A percentile compares a stretch with the other conserved stretches of the same genome.
Conservation (phyloP, 805 yeast species). For the Ogataea siamensis region DNA sequence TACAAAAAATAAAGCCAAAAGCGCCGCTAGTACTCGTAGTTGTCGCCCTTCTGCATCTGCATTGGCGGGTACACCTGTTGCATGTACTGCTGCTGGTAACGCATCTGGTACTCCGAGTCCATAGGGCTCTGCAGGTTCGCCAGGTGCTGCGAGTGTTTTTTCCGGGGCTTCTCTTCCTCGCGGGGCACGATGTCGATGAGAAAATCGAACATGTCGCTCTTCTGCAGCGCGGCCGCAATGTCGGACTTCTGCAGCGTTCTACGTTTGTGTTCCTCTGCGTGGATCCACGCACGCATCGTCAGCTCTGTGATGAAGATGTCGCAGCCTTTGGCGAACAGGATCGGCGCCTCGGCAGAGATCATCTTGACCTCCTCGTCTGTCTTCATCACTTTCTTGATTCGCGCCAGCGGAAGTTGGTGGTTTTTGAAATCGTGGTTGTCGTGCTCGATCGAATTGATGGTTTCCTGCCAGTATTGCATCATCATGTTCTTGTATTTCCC, state of each 20-base stretch:
- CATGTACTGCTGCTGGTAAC: constrained; percentile 21
- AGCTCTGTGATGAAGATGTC: constrained; percentile 95
- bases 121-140: constrained; percentile 21
- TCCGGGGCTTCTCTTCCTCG: constrained; percentile 66
- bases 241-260: constrained; percentile 92
- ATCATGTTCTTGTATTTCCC: constrained; percentile 83
- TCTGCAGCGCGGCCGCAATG: constrained; percentile 91
- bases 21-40: constrained; percentile 6
- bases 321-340: constrained; percentile 95
- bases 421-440: constrained; percentile 89
- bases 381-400: constrained; percentile 97
- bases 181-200: constrained; percentile 94
- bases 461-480: constrained; percentile 97
- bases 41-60: constrained; percentile 9
- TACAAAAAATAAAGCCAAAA: not conserved
- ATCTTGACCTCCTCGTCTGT: constrained; percentile 95
- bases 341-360: constrained; percentile 99
- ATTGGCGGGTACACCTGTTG: constrained; percentile 18
- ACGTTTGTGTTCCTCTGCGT: constrained; percentile 94
- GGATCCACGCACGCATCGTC: constrained; percentile 99
- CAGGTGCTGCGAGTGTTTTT: constrained; percentile 22
- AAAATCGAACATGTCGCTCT: constrained; percentile 96
- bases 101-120: constrained; percentile 23
- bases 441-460: constrained; percentile 84
- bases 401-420: constrained; percentile 91